Percentiles rank a stretch among this genome's conserved stretches.
phyloP scores from a whole-genome alignment of 139 green algal species.

The Eudorina sp. region DNA sequence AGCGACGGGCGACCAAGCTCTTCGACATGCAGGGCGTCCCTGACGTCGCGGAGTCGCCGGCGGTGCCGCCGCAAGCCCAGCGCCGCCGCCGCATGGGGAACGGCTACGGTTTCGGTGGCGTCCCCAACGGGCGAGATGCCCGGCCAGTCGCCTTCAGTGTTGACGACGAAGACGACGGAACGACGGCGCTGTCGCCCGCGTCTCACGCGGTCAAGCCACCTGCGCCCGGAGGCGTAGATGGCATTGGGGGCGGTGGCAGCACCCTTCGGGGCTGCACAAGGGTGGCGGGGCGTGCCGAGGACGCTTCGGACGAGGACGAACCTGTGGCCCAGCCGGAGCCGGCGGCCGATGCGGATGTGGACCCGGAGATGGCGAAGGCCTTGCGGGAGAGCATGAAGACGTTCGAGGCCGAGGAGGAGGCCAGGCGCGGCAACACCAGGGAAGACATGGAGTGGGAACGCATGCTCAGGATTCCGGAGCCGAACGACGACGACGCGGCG shows the following conservation, averaged over 20 bases:
- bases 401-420: conserved; percentile 1
- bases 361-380: background rate
- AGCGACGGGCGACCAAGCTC: background rate
- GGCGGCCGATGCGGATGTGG: background rate
- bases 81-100: background rate
- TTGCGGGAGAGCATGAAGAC: conserved; percentile 11
- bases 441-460: background rate
- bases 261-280: too few species aligned
- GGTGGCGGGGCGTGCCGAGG: too few species aligned
- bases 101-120: background rate
- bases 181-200: background rate
- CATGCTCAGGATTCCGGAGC: background rate
- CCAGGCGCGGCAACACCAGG: background rate
- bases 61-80: background rate
- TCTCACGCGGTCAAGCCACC: background rate
- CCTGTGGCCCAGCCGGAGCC: background rate
- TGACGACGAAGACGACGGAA: background rate
- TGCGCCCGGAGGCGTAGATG: background rate
- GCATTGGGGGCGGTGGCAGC: background rate
- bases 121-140: background rate
- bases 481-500: background rate
- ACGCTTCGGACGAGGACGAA: background rate
- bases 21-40: background rate
- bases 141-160: background rate
- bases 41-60: conserved; percentile 12